phyloP scores from a whole-genome alignment of 345 rosid genomes.

The Rhizophora apiculata region DNA sequence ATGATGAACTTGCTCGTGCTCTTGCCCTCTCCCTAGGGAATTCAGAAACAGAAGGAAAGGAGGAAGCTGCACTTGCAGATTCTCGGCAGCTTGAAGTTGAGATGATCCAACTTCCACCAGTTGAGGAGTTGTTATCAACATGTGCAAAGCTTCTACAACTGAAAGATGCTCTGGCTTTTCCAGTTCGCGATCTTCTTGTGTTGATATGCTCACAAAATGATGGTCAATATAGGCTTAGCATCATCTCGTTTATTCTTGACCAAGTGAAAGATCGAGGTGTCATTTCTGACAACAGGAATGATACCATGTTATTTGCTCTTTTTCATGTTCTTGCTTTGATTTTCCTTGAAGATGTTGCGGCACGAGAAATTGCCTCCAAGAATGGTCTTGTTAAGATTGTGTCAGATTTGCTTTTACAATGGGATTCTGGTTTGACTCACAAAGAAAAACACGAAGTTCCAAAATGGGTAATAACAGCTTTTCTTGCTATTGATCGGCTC shows the following conservation, averaged over 20 bases:
- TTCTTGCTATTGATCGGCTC: conserved; percentile 89
- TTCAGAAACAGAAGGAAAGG: conserved; percentile 74
- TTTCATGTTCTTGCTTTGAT: conserved; percentile 91
- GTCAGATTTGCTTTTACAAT: conserved; percentile 61
- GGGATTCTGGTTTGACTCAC: conserved; percentile 59
- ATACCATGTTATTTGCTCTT: conserved; percentile 53
- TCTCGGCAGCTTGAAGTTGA: conserved; percentile 61
- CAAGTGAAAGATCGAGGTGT: conserved; percentile 59
- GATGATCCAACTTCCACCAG: conserved; percentile 74
- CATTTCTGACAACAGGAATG: conserved; percentile 49
- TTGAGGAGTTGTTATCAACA: conserved; percentile 81
- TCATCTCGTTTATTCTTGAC: conserved; percentile 68
- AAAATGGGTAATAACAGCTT: conserved; percentile 92
- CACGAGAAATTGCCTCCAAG: conserved; percentile 76
- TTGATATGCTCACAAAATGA: conserved; percentile 82
- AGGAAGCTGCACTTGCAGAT: conserved; percentile 46
- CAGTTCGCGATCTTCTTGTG: conserved; percentile 81
- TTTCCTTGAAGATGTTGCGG: conserved; percentile 76
- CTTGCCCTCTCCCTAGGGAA: conserved; percentile 97
- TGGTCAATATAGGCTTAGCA: conserved; percentile 74
- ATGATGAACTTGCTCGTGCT: conserved; percentile 98
- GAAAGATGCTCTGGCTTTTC: conserved; percentile 85
- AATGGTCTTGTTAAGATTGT: conserved; percentile 73
- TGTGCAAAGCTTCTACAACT: conserved; percentile 82
- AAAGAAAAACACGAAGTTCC: conserved; percentile 57